phyloP scores from a whole-genome alignment of 768 basidiomycete genomes.

The Rhizopogon vulgaris region DNA sequence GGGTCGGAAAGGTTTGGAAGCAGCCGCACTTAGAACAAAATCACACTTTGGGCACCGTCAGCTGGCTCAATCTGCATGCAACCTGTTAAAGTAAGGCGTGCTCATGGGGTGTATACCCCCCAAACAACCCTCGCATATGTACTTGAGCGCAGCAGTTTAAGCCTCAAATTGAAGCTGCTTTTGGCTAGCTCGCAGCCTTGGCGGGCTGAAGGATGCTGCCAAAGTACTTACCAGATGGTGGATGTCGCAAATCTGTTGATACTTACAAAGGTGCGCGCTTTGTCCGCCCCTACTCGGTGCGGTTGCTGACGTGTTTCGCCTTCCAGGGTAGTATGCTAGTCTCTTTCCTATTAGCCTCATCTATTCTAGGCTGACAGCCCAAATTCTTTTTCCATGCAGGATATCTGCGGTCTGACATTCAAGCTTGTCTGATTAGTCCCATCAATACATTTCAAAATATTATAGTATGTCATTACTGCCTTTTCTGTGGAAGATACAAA shows the following conservation, averaged over 20 bases:
- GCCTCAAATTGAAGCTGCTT: no score
- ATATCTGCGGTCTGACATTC: slow-evolving; percentile 83
- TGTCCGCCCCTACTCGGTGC: background rate
- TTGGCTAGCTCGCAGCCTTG: no score
- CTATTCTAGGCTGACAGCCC: slow-evolving; percentile 4
- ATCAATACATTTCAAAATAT: background rate
- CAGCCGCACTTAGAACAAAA: slow-evolving; percentile 84
- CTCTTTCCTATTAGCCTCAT: background rate
- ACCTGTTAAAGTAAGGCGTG: no score
- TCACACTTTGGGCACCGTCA: slow-evolving; percentile 70
- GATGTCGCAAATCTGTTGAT: slow-evolving; percentile 86
- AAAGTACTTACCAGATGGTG: slow-evolving; percentile 81
- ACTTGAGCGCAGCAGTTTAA: slow-evolving; percentile 86
- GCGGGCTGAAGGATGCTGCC: no score
- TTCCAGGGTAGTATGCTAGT: slow-evolving; percentile 51
- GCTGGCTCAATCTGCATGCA: slow-evolving; percentile 93
- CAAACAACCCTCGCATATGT: slow-evolving; percentile 73
- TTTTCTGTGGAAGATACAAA: background rate
- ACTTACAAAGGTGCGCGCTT: slow-evolving; percentile 77
- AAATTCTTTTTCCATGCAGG: slow-evolving; percentile 36
- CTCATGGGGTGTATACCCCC: slow-evolving; percentile 87
- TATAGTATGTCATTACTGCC: background rate
- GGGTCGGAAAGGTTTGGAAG: slow-evolving; percentile 76
- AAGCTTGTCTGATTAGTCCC: slow-evolving; percentile 62
- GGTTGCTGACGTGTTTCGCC: slow-evolving; percentile 2